Base-by-base conservation (phyloP, 345 rosid species). In the Brassica nigra region DNA sequence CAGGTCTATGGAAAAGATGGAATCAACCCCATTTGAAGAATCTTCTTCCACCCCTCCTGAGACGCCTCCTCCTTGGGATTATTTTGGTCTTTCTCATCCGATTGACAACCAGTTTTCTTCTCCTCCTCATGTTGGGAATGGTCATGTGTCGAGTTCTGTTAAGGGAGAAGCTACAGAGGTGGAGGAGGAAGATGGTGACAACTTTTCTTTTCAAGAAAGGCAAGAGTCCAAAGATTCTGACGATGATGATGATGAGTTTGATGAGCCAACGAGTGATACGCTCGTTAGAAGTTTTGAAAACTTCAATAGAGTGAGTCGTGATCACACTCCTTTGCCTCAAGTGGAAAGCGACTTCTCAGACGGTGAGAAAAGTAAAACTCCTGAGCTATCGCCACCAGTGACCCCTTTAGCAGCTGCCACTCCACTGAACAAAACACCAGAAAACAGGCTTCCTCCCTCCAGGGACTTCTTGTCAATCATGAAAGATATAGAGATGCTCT, bases 401-500 rank as follows among this genome's bases (percentile, higher is more conserved):
- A 81, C 89, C 23, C 86, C 86, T 55, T 61, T 88, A 61, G 73
- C 86, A 3, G 74, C 74, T 66, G 74, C 75, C 66, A 68, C 82
- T 49, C 67, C 75, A 65, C 70, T 57, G 68, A 87, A 84, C 83
- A 81, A 81, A 78, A 83, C 88, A 71, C 88, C 90, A 3, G 30
- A 69, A 86, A 88, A 84, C 47, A 42, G 47, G 80, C 80, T 87
- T 85, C 36, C 91, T 67, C 84, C 91, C 12, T 11, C 47, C 5
- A 90, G 89, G 83, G 97, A 95, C 82, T 91, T 95, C 82, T 20
- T 90, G 76, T 87, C 89, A 42, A 91, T 94, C 86, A 87, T 95
- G 83, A 93, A 86, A 76, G 97, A 93, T 66, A 87, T 93, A 58
- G 99, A 90, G 77, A n/a, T 39, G 79, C 95, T 88, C 57, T 95